A percentile compares a stretch with the other conserved stretches of the same genome.
Evolutionary conservation across 2,329 filamentous ascomycete genomes (phyloP).

Genomic region (Fusarium camptoceras): DNA sequence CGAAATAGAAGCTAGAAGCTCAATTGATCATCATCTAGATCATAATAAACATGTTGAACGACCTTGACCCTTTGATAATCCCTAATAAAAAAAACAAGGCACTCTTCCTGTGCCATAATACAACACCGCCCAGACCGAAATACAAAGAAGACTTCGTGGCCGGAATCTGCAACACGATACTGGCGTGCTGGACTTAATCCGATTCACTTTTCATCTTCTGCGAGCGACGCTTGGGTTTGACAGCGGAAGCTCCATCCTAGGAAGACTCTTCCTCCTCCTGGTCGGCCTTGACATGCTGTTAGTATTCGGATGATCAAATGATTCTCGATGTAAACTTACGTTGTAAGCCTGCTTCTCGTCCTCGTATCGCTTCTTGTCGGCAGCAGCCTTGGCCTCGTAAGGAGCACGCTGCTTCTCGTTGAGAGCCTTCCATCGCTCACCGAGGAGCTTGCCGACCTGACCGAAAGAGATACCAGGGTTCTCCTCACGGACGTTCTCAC

Average conservation of each 20-base stretch:
- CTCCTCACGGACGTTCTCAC: slow-evolving; percentile 97
- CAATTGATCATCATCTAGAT: slow-evolving; percentile 47
- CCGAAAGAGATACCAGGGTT: slow-evolving; percentile 98
- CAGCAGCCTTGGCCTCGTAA: slow-evolving; percentile 95
- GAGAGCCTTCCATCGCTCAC: slow-evolving; percentile 98
- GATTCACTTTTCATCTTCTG: slow-evolving; percentile 17
- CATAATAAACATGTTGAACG: slow-evolving; percentile 50
- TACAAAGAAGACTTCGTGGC: slow-evolving; percentile 48
- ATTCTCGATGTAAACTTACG: slow-evolving; percentile 63
- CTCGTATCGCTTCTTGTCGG: slow-evolving; percentile 99
- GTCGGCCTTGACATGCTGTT: slow-evolving; percentile 60
- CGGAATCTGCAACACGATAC: slow-evolving; percentile 25
- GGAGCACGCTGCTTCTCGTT: slow-evolving; percentile 92
- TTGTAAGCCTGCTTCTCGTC: slow-evolving; percentile 96
- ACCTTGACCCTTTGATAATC: slow-evolving; percentile 51
- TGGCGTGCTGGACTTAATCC: slow-evolving; percentile 22
- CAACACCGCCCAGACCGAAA: slow-evolving; percentile 57
- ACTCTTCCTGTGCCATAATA: slow-evolving; percentile 57
- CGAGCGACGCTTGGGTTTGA: slow-evolving; percentile 27
- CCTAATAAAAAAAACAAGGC: slow-evolving; percentile 55
- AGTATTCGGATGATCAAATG: slow-evolving; percentile 34
- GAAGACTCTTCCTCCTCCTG: slow-evolving; percentile 70
- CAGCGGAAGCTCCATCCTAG: slow-evolving; percentile 40
- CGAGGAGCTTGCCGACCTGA: slow-evolving; percentile 98
- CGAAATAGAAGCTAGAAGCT: slow-evolving; percentile 42